These are phyloP conservation scores for Globisporangium takayamanum DNA, from an alignment of 352 stramenopile genomes.

Conservation along the genomic window DNA sequence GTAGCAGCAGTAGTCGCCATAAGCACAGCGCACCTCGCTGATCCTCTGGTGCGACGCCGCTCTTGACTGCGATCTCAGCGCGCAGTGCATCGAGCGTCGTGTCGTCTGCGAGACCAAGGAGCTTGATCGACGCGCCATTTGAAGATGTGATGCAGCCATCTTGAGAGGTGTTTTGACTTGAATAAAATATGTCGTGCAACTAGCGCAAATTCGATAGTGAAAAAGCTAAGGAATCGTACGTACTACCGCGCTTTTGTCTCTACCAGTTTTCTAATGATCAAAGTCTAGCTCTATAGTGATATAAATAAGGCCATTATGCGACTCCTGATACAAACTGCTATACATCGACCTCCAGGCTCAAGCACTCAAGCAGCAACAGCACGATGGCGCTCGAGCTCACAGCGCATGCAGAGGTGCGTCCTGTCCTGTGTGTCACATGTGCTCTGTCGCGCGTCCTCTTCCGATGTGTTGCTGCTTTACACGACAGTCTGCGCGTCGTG, in stretches of 20 bases:
- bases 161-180: too few relatives aligned
- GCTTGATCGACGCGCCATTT: slow-evolving; percentile 64
- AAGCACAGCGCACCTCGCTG: slow-evolving; percentile 15
- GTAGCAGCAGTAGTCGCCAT: neutral
- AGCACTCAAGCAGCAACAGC: neutral
- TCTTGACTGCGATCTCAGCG: slow-evolving; percentile 36
- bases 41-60: slow-evolving; percentile 14
- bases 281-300: too few relatives aligned
- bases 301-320: too few relatives aligned
- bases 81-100: slow-evolving; percentile 56
- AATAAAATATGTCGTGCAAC: too few relatives aligned
- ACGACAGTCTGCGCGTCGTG: neutral
- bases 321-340: too few relatives aligned
- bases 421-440: neutral
- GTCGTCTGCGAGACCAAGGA: slow-evolving; percentile 52
- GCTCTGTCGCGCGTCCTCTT: too few relatives aligned
- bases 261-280: too few relatives aligned
- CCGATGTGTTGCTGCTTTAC: too few relatives aligned
- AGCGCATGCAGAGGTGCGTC: slow-evolving; percentile 52
- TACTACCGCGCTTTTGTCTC: too few relatives aligned
- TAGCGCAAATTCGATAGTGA: too few relatives aligned
- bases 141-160: neutral
- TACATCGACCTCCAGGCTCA: too few relatives aligned
- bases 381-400: slow-evolving; percentile 59
- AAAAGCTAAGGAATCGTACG: too few relatives aligned